These are phyloP conservation scores for Setaria viridis DNA, from an alignment of 202 grass and related monocot genomes.

Conservation along the genomic window DNA sequence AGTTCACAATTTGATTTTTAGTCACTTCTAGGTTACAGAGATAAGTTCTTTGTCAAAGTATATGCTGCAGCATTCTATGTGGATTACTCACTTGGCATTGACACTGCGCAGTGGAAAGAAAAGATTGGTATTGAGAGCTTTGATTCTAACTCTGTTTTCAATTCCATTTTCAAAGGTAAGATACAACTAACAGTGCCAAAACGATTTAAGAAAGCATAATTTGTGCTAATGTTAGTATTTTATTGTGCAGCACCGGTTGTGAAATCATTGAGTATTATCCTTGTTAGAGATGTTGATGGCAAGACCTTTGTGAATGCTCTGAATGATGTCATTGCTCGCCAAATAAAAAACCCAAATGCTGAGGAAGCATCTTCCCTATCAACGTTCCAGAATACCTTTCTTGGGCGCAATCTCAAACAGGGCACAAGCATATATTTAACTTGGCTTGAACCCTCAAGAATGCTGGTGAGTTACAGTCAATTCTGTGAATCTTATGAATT, in stretches of 20 bases:
- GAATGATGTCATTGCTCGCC: constrained; percentile 73
- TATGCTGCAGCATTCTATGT: constrained; percentile 86
- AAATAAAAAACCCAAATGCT: constrained; percentile 54
- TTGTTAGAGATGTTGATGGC: constrained; percentile 80
- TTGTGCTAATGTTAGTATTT: constrained; percentile 42
- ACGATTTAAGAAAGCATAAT: constrained; percentile 27
- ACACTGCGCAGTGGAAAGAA: constrained; percentile 55
- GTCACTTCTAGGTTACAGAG: constrained; percentile 83
- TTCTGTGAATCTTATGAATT: constrained; percentile 21
- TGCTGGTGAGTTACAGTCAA: constrained; percentile 68
- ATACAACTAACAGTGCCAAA: constrained; percentile 6
- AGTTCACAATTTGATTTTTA: constrained; percentile 48
- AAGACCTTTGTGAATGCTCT: constrained; percentile 89
- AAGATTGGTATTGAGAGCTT: constrained; percentile 56
- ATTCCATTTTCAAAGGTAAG: constrained; percentile 78
- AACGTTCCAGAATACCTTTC: constrained; percentile 66
- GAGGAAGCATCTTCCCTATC: constrained; percentile 69
- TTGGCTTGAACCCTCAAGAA: constrained; percentile 68
- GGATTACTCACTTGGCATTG: constrained; percentile 53
- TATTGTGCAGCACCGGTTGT: constrained; percentile 62
- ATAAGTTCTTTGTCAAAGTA: constrained; percentile 93
- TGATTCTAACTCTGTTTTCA: constrained; percentile 66
- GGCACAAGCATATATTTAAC: constrained; percentile 76
- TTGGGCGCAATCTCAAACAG: constrained; percentile 69
- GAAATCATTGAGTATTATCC: constrained; percentile 84